Conservation (phyloP, 2,329 filamentous ascomycete genomes). For the Ophiostoma triangulosporum region DNA sequence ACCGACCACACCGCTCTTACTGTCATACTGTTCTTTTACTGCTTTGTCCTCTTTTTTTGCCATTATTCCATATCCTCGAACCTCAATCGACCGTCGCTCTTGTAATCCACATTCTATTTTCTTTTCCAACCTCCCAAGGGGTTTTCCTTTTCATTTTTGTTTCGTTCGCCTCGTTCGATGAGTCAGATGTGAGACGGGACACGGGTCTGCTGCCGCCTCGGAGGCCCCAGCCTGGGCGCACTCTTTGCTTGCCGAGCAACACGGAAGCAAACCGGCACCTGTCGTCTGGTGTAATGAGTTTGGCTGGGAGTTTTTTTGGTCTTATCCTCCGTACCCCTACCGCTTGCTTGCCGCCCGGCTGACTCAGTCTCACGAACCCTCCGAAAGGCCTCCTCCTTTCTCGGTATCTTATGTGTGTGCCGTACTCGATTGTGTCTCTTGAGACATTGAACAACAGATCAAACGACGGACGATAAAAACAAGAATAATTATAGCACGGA, state of each 20-base stretch:
- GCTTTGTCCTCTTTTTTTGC: slow-evolving; percentile 2
- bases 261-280: slow-evolving; percentile 4
- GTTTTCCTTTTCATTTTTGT: slow-evolving; percentile 3
- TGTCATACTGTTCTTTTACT: slow-evolving; percentile 1
- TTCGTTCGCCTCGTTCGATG: slow-evolving; percentile 4
- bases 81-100: slow-evolving; percentile 2
- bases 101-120: slow-evolving; percentile 5
- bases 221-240: slow-evolving; percentile 1
- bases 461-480: slow-evolving; percentile 4
- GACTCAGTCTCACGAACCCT: background rate
- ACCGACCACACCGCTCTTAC: slow-evolving; percentile 3
- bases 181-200: background rate
- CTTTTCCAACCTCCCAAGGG: background rate
- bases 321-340: slow-evolving; percentile 10
- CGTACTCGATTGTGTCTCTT: slow-evolving; percentile 12
- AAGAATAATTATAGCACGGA: background rate
- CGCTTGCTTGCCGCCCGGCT: slow-evolving; percentile 4
- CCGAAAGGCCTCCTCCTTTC: slow-evolving; percentile 1
- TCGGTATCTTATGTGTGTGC: too few relatives aligned
- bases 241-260: slow-evolving; percentile 6
- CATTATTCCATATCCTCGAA: slow-evolving; percentile 2
- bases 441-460: slow-evolving; percentile 7
- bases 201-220: slow-evolving; percentile 1
- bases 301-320: slow-evolving; percentile 14
- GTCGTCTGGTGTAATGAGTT: slow-evolving; percentile 13